Evolutionary conservation across 2,329 filamentous ascomycete genomes (phyloP).

Genomic region (Clonostachys rosea): DNA sequence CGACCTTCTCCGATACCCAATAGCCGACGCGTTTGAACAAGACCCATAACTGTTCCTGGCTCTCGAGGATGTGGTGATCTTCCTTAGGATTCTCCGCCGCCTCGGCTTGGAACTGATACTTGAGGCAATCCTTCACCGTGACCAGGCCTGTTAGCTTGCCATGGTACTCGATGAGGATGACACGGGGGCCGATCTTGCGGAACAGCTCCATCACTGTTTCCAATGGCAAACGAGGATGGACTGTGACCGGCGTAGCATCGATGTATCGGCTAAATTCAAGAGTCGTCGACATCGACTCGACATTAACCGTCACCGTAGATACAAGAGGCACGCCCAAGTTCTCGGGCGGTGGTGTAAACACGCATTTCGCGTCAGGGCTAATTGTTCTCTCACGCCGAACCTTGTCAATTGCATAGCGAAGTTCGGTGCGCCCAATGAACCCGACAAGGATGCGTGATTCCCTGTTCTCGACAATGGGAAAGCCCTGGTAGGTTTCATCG

Average conservation of each 20-base stretch:
- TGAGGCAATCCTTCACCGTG: slow-evolving; percentile 94
- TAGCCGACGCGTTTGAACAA: slow-evolving; percentile 44
- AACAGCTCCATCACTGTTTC: slow-evolving; percentile 99
- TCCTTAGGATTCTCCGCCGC: slow-evolving; percentile 70
- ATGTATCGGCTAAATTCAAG: slow-evolving; percentile 82
- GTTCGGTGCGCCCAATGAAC: slow-evolving; percentile 88
- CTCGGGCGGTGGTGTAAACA: slow-evolving; percentile 53
- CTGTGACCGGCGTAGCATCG: slow-evolving; percentile 83
- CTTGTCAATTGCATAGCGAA: slow-evolving; percentile 84
- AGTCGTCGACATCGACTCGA: slow-evolving; percentile 47
- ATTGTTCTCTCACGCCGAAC: slow-evolving; percentile 66
- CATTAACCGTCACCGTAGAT: slow-evolving; percentile 50
- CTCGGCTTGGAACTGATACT: slow-evolving; percentile 96
- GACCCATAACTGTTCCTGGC: slow-evolving; percentile 63
- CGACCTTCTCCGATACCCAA: slow-evolving; percentile 56
- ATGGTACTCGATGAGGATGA: slow-evolving; percentile 88
- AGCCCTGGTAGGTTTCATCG: slow-evolving; percentile 84
- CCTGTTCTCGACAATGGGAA: slow-evolving; percentile 79
- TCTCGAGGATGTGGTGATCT: slow-evolving; percentile 48
- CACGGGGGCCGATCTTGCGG: slow-evolving; percentile 92
- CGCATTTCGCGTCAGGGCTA: slow-evolving; percentile 66
- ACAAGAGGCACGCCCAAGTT: slow-evolving; percentile 23
- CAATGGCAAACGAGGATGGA: slow-evolving; percentile 84
- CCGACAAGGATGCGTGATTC: slow-evolving; percentile 71
- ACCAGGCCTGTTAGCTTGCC: slow-evolving; percentile 81